Evolutionary conservation across 2,329 filamentous ascomycete species (phyloP), one percentile per base, ranked within the genome.

Genomic region (Fusarium paranaense): DNA sequence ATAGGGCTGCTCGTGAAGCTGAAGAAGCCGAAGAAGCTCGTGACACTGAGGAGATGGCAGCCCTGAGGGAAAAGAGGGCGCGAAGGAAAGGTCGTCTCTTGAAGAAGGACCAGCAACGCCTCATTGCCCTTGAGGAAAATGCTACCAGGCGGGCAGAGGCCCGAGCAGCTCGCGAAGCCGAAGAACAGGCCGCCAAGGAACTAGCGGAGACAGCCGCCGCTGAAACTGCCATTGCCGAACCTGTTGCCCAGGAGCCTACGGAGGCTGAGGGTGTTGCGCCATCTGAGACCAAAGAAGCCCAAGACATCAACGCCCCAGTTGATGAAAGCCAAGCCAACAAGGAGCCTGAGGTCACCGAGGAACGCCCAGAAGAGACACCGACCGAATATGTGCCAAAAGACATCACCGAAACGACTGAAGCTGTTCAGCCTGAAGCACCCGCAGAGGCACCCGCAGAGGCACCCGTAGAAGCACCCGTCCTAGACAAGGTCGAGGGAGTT

Each of bases 31-130:
- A 77, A 32, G 68, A 62, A 32, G 78, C 71, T 10, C 71, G 56
- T 22, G 77, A 82, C 62, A 77, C 79, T 40, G 70, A 76, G 40
- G 82, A 85, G 59, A 77, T 84, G 3, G 81, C 78, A n/a, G 69
- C 76, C 4, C 79, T 85, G 10, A 84, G 83, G 56, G 82, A 83
- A 45, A 88, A 87, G 77, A 87, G 72, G 47, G 45, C 37, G 2
- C 76, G 52, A 57, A 75, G 57, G 42, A 67, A 74, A 2, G 76
- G 77, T 2, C 76, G 76, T 9, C 71, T 79, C 6, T 32, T 74
- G 14, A 79, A 64, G 54, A 79, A 74, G 42, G 77, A 79, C 13
- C 64, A 66, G 38, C 64, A 64, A 27, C 74, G 74, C 47, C 66
- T 79, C 33, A 47, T 50, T 22, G 10, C 58, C 3, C 75, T 79